Evolutionary conservation across 169 alveolate genomes (phyloP).

Genomic region (Plasmodium reichenowi): DNA sequence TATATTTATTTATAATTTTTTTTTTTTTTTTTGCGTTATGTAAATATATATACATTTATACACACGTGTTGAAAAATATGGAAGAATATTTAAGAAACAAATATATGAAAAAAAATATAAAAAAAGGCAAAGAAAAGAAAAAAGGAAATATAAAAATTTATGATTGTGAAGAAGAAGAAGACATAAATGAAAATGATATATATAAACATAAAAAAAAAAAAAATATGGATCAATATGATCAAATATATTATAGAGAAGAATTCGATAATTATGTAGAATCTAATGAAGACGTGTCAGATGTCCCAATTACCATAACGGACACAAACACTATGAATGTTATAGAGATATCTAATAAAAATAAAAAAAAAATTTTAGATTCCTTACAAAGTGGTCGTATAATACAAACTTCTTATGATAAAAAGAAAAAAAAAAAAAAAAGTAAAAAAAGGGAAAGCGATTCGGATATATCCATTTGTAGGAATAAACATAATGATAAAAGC

Average conservation of each 20-base stretch:
- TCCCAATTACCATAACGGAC: slow-evolving; percentile 34
- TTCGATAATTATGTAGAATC: slow-evolving; percentile 1
- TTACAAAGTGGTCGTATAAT: slow-evolving; percentile 1
- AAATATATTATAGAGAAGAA: not conserved
- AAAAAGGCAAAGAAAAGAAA: slow-evolving; percentile 7
- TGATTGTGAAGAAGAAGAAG: slow-evolving; percentile 54
- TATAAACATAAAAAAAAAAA: not conserved
- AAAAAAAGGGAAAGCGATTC: not conserved
- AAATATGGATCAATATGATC: not conserved
- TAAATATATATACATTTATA: too few relatives aligned
- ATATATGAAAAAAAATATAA: slow-evolving; percentile 17
- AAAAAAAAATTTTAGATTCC: slow-evolving; percentile 36
- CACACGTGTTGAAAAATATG: slow-evolving; percentile 12
- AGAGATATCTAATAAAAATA: slow-evolving; percentile 43
- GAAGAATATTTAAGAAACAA: slow-evolving; percentile 48
- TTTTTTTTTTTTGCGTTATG: too few relatives aligned
- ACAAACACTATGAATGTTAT: slow-evolving; percentile 17
- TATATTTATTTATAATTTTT: too few relatives aligned
- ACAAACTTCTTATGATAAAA: not conserved
- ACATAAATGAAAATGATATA: not conserved
- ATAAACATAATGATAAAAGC: not conserved
- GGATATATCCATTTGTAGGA: not conserved
- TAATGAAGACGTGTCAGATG: slow-evolving; percentile 29
- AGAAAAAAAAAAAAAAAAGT: not conserved
- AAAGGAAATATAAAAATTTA: slow-evolving; percentile 34